Base-by-base conservation (phyloP, 306 rosid species). In the Cajanus cajan region DNA sequence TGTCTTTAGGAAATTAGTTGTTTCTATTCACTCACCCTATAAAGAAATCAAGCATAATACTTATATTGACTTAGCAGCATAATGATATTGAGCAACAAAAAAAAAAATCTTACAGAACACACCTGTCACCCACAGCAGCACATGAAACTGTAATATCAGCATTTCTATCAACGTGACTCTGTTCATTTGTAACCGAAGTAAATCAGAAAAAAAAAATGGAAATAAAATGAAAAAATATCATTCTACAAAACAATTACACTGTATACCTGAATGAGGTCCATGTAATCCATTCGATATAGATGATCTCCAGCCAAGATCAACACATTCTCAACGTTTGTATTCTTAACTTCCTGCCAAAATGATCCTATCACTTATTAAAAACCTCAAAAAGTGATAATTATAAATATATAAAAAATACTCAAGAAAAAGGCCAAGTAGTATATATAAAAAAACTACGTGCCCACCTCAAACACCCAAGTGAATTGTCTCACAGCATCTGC, bases 401-500 rank as follows among this genome's bases (percentile, higher is more conserved):
- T 12, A 58, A 14, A 10, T 15, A 22, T 9, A 24, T 22, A 65
- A 65, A 7, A 14, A 1, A 19, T 5, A 15, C 6, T 18, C 8
- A 12, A 22, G 12, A 13, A 85, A 77, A 11, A 16, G 25, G 28
- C 4, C 22, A 25, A 15, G 58, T 25, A 37, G n/a, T 18, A 9
- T 33, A 28, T 4, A 14, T 73, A 44, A 16, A 78, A 34, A 69
- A 21, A 22, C 25, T 58, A 54, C 57, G 59, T 39, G 48, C 88
- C 33, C 66, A 95, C 99, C 99, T 93, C 98, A 86, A 95, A 90
- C 55, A 95, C 90, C 99, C 99, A 95, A 22, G 85, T 80, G 61
- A 91, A 95, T 88, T 95, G 97, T 80, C 99, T 93, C 70, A 95
- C 99, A 74, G 98, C 99, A 83, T 95, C 99, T 21, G 99, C 98